These are phyloP conservation scores for Geosiphon pyriformis DNA, from an alignment of 192 early-diverging fungal species.

Conservation along the genomic window DNA sequence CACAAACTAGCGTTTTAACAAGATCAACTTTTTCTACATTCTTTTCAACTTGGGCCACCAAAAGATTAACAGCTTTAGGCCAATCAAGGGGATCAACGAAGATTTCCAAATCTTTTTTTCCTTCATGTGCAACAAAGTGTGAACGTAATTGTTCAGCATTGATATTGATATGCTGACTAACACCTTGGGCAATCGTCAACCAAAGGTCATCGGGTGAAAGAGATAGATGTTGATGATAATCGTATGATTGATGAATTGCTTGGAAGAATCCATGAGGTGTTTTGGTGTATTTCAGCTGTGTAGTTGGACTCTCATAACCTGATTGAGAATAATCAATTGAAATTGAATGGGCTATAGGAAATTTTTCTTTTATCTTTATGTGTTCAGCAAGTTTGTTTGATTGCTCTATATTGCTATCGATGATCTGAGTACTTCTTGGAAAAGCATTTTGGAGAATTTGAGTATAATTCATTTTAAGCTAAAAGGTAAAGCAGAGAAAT, in stretches of 20 bases:
- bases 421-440: slow-evolving; percentile 8
- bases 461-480: too few relatives aligned
- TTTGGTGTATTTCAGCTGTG: neutral
- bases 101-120: neutral
- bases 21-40: neutral
- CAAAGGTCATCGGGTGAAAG: slow-evolving; percentile 5
- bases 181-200: slow-evolving; percentile 19
- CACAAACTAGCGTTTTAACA: neutral
- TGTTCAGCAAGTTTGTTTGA: neutral
- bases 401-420: neutral
- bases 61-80: neutral
- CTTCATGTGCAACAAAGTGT: neutral
- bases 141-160: neutral
- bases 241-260: slow-evolving; percentile 12
- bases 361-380: neutral
- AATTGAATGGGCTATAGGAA: neutral
- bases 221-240: slow-evolving; percentile 11
- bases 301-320: neutral
- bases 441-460: too few relatives aligned
- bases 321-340: neutral
- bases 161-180: slow-evolving; percentile 8
- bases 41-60: neutral
- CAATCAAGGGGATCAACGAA: neutral
- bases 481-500: too few relatives aligned
- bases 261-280: slow-evolving; percentile 3